These are phyloP conservation scores for Trametes elegans DNA, from an alignment of 768 basidiomycete species.

Conservation along the genomic window DNA sequence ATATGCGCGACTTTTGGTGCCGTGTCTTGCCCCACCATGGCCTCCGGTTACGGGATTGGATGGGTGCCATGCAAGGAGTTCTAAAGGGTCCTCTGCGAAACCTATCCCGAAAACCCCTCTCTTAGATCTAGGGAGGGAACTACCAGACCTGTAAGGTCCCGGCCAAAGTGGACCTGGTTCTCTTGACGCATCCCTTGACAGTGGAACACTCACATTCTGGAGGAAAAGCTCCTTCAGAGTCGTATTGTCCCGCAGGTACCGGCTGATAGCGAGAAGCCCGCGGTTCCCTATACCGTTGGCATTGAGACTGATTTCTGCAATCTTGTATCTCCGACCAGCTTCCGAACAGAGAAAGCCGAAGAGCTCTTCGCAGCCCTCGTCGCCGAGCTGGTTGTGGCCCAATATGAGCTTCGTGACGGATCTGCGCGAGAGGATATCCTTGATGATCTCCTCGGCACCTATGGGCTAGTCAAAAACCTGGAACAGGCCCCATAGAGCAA, in stretches of 20 bases:
- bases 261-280: conserved; percentile 52
- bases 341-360: conserved; percentile 54
- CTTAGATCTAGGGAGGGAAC: too few species aligned
- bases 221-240: conserved; percentile 50
- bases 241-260: conserved; percentile 47
- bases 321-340: conserved; percentile 42
- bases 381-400: conserved; percentile 54
- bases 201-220: conserved; percentile 46
- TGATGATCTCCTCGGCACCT: conserved; percentile 55
- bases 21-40: too few species aligned
- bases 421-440: conserved; percentile 43
- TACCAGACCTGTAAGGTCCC: too few species aligned
- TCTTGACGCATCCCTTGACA: not conserved
- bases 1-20: too few species aligned
- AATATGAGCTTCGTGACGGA: conserved; percentile 52
- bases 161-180: too few species aligned
- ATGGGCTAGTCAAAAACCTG: not conserved
- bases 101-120: too few species aligned
- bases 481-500: too few species aligned
- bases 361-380: conserved; percentile 53
- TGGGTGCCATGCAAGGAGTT: too few species aligned
- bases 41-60: too few species aligned
- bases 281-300: conserved; percentile 52
- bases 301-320: conserved; percentile 58
- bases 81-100: too few species aligned